Evolutionary conservation across 2,329 filamentous ascomycete species (phyloP).

Genomic region (Macrophomina pseudophaseolina): DNA sequence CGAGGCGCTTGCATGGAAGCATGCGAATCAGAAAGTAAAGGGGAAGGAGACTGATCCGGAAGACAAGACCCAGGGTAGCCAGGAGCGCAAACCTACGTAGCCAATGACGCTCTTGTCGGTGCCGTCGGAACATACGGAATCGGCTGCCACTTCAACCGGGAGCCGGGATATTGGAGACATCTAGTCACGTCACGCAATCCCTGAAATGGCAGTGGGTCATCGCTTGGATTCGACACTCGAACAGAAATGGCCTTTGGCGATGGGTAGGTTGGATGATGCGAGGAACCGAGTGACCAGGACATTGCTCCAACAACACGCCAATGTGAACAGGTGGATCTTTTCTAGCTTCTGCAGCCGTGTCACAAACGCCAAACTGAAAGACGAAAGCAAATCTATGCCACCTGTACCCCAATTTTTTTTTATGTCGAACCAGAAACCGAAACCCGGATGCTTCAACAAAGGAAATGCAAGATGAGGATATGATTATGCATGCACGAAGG

Average conservation of each 20-base stretch:
- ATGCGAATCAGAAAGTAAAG: constrained; percentile 14
- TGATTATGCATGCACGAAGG: constrained; percentile 19
- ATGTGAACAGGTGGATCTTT: constrained; percentile 25
- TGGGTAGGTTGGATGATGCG: constrained; percentile 8
- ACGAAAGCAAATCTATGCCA: constrained; percentile 26
- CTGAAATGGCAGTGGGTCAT: constrained; percentile 17
- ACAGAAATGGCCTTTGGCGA: constrained; percentile 7
- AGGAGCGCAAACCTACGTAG: constrained; percentile 13
- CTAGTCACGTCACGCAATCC: constrained; percentile 20
- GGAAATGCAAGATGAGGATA: constrained; percentile 24
- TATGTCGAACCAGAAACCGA: constrained; percentile 24
- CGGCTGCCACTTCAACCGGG: not conserved
- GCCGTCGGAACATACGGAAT: not conserved
- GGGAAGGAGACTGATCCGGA: not conserved
- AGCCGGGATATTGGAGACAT: not conserved
- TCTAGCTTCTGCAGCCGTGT: constrained; percentile 27
- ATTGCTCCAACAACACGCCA: constrained; percentile 25
- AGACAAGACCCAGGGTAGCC: not conserved
- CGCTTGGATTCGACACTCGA: constrained; percentile 22
- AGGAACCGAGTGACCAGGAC: constrained; percentile 24
- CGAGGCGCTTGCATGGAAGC: constrained; percentile 14
- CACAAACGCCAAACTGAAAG: constrained; percentile 24
- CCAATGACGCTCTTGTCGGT: not conserved
- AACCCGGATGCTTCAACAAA: constrained; percentile 26
- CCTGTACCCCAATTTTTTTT: constrained; percentile 23